Evolutionary conservation across 2,329 filamentous ascomycete genomes (phyloP), one percentile per base, ranked within the genome.

Genomic region (Ophiostoma sp.): DNA sequence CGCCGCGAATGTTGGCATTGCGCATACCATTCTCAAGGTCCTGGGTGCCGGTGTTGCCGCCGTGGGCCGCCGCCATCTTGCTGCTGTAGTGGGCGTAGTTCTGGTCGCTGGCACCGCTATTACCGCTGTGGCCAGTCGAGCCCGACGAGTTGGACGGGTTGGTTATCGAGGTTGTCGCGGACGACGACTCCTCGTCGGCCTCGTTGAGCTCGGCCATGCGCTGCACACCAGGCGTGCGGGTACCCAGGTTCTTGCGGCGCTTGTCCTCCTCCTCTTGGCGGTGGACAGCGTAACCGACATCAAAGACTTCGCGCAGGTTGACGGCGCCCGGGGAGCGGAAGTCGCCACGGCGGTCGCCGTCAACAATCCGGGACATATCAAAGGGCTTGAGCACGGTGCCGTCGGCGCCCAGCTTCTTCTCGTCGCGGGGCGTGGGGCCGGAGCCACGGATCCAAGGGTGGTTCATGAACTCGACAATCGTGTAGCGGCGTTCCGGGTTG

Each of bases 231-330:
- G 84, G 92, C 85, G 78, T 92, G 88, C 86, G 95, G 86, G 83
- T 89, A 85, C 88, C 88, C 78, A 95, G 88, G 79, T 97, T 93
- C 82, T 97, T 97, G 76, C 94, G 90, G 71, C 94, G 91, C 84
- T 98, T 98, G 78, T 90, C 91, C 82, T 98, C 96, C 81, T 99
- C 96, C 82, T 98, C 96, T 82, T 98, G 94, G 64, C 96, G 88
- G 81, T 98, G 96, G 9, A 99, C 96, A 9, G 96, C 95, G 79
- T 99, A 99, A n/a, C 94, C 92, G 68, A 99, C 95, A 79, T 99
- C 96, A 77, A 99, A 99, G 2, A 98, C 95, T 82, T 99, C 96
- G 74, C 96, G 93, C 15, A 99, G 85, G 80, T 98, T 98, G 82
- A 99, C 92, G 2, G 94, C 95, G 69, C 95, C 96, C 0, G 96